Percentiles rank a stretch among this genome's conserved stretches.
Conservation (phyloP, 495 filamentous ascomycete genomes). For the Penicillium turbatum region DNA sequence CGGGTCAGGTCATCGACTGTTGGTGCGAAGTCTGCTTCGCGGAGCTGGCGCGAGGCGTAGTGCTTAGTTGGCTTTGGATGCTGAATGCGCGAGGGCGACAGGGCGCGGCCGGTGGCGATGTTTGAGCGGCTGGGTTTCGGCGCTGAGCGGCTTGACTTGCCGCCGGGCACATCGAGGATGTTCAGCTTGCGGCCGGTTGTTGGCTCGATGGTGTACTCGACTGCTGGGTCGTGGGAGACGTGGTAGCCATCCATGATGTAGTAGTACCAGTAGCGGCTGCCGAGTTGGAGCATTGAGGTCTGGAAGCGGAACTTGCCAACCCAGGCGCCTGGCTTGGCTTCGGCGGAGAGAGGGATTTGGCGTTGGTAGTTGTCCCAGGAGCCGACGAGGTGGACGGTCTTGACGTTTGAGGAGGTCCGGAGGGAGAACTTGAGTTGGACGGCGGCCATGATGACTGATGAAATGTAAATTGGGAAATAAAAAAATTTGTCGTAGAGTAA, state of each 20-base stretch:
- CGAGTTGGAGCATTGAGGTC: conserved; percentile 72
- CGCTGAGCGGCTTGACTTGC: conserved; percentile 25
- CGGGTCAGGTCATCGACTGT: conserved; percentile 68
- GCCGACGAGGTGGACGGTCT: conserved; percentile 95
- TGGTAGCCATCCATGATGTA: conserved; percentile 99
- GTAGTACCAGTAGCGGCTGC: conserved; percentile 99
- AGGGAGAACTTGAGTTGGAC: conserved; percentile 86
- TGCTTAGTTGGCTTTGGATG: conserved; percentile 86
- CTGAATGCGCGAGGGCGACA: conserved; percentile 84
- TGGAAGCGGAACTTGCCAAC: conserved; percentile 96
- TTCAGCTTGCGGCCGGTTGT: conserved; percentile 94
- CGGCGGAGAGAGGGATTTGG: conserved; percentile 86
- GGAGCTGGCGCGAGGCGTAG: conserved; percentile 77
- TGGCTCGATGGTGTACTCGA: conserved; percentile 85
- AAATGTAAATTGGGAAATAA: conserved; percentile 20
- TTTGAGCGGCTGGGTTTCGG: conserved; percentile 42
- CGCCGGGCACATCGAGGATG: conserved; percentile 62
- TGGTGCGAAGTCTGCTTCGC: conserved; percentile 68
- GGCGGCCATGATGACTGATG: conserved; percentile 65
- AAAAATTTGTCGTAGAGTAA: conserved; percentile 23
- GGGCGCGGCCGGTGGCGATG: conserved; percentile 79
- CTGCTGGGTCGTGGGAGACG: conserved; percentile 92
- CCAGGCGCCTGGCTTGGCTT: conserved; percentile 84
- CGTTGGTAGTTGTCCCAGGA: conserved; percentile 97
- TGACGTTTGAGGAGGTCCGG: conserved; percentile 92